Base-by-base conservation (phyloP, 2,329 filamentous ascomycete species). In the Sporothrix humicola region DNA sequence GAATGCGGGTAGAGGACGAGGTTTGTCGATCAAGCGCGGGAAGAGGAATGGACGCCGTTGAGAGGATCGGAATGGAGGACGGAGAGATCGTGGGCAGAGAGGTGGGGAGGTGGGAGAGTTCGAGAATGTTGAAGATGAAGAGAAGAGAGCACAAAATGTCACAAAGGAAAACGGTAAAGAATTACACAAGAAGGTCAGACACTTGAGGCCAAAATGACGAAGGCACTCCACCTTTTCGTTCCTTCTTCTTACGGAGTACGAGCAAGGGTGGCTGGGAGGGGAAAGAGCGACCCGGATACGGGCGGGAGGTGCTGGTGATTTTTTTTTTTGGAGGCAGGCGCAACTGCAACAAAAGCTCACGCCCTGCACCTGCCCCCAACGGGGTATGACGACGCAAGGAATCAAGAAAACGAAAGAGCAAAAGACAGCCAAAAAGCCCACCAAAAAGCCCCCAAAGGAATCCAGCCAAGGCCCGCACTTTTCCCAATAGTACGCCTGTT, bases 231-330 rank as follows among this genome's bases (percentile, higher is more conserved):
- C 59, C 52, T 56, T 56, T 23, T 9, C 52, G 12, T 69, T 48
- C 65, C 52, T 54, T 37, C 52, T 37, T 9, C 12, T n/a, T 50
- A 9, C 15, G 66, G 23, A 12, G 66, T 26, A 12, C 46, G 61
- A 50, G 7, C 31, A 37, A 42, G 20, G 54, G 69, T 71, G 69
- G 69, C 69, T 71, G 69, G 69, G 69, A 56, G 54, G 52, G 52
- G 69, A 52, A 54, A 68, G 61, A 66, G 66, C 26, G 48, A 52
- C 54, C 69, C 69, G 69, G 69, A 71, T 71, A 59, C 42, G 54
- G 20, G 46, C 69, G 69, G 56, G 26, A 37, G 31, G 31, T 37
- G 31, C 31, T 37, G 31, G 31, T 37, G 31, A 37, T 37, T 37
- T 37, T 37, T 37, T 37, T 37, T 37, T 37, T 37, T 37, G 31